Evolutionary conservation across 2,329 filamentous ascomycete genomes (phyloP).

Genomic region (Xylogone sp.): DNA sequence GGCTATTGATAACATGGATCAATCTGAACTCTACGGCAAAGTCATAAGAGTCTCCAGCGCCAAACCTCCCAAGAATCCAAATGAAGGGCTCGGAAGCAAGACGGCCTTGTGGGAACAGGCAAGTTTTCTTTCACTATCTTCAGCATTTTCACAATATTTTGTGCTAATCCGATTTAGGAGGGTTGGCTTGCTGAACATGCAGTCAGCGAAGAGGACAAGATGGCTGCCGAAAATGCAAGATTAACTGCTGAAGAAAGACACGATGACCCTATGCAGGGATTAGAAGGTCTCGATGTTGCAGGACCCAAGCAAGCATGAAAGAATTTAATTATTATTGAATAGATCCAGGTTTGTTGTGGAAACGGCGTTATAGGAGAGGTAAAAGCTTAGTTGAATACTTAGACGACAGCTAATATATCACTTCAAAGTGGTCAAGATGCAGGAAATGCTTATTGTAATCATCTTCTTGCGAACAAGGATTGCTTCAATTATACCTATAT

Average conservation of each 20-base stretch:
- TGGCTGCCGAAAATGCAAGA: conserved; percentile 53
- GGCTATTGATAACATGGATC: conserved; percentile 99
- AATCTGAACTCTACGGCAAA: conserved; percentile 88
- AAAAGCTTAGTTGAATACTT: not conserved
- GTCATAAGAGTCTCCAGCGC: conserved; percentile 90
- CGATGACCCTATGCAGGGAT: conserved; percentile 90
- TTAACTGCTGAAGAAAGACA: conserved; percentile 48
- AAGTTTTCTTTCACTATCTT: conserved; percentile 27
- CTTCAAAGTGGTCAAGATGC: not conserved
- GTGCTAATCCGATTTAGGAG: conserved; percentile 57
- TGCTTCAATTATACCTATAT: conserved; percentile 12
- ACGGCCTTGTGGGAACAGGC: conserved; percentile 98
- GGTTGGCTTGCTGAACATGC: conserved; percentile 88
- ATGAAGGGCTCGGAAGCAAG: conserved; percentile 86
- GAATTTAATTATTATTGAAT: not conserved
- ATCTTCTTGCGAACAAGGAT: conserved; percentile 7
- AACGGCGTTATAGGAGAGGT: not conserved
- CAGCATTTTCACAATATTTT: conserved; percentile 1
- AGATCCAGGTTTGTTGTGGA: not conserved
- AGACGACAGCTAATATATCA: not conserved
- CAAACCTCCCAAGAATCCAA: conserved; percentile 84
- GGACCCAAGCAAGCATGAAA: conserved; percentile 75
- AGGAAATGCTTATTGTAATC: not conserved
- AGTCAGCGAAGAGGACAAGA: conserved; percentile 73
- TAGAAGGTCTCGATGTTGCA: conserved; percentile 90